These are phyloP conservation scores for Pseudogymnoascus sp. DNA, from an alignment of 2,329 filamentous ascomycete species.

Conservation along the genomic window DNA sequence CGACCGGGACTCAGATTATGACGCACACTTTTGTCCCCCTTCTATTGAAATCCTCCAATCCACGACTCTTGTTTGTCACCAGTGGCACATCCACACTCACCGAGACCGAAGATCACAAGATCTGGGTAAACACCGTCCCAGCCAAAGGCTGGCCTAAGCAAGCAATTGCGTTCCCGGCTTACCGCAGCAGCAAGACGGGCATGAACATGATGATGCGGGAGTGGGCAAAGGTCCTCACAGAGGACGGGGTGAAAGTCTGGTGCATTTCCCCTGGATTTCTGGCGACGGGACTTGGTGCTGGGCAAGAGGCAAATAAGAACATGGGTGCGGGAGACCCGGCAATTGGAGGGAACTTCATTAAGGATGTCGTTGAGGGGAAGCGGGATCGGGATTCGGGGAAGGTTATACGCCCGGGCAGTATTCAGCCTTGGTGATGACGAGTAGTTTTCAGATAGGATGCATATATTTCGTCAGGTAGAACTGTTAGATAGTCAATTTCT, in stretches of 20 bases:
- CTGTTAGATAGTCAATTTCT: neutral
- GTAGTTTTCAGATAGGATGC: neutral
- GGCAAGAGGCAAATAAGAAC: slow-evolving; percentile 19
- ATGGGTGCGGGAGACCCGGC: slow-evolving; percentile 30
- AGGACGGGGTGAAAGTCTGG: slow-evolving; percentile 46
- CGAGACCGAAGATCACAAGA: slow-evolving; percentile 20
- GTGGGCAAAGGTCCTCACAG: slow-evolving; percentile 35
- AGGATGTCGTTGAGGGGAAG: slow-evolving; percentile 35
- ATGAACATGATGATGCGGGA: slow-evolving; percentile 45
- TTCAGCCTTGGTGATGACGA: slow-evolving; percentile 21
- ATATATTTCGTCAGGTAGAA: too few relatives aligned
- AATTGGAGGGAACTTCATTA: slow-evolving; percentile 34
- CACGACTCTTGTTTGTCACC: slow-evolving; percentile 42
- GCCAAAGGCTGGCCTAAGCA: slow-evolving; percentile 37
- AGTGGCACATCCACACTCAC: slow-evolving; percentile 34
- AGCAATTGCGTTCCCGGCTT: slow-evolving; percentile 25
- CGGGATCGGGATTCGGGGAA: slow-evolving; percentile 36
- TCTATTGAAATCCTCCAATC: slow-evolving; percentile 36
- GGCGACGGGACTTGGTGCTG: slow-evolving; percentile 39
- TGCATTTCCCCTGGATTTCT: slow-evolving; percentile 42
- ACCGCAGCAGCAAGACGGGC: slow-evolving; percentile 37
- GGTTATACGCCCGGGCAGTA: slow-evolving; percentile 23
- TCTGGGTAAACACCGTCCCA: slow-evolving; percentile 20
- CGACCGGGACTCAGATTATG: slow-evolving; percentile 33
- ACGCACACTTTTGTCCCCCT: slow-evolving; percentile 34